These are phyloP conservation scores for Cryptococcus sp. DNA, from an alignment of 1,284 basidiomycete species.

Conservation along the genomic window DNA sequence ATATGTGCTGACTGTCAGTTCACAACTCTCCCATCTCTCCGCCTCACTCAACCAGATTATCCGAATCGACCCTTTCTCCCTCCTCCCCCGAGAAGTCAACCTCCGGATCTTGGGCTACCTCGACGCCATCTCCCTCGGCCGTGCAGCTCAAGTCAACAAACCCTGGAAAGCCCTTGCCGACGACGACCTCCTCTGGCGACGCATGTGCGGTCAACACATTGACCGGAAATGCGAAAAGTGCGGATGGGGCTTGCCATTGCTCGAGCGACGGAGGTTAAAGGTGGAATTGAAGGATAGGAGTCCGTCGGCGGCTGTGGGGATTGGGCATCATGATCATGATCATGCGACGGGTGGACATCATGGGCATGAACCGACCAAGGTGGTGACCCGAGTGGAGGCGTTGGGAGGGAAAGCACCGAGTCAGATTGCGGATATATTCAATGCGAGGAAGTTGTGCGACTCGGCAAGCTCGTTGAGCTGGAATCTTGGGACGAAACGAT, in stretches of 20 bases:
- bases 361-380: slow-evolving; percentile 7
- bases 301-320: slow-evolving; percentile 32
- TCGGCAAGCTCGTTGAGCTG: not conserved
- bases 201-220: slow-evolving; percentile 98
- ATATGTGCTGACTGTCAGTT: slow-evolving; percentile 26
- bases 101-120: slow-evolving; percentile 87
- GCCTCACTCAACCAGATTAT: slow-evolving; percentile 87
- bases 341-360: slow-evolving; percentile 16
- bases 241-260: slow-evolving; percentile 91
- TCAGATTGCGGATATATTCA: slow-evolving; percentile 5
- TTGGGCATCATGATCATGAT: slow-evolving; percentile 33
- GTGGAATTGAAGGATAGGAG: slow-evolving; percentile 43
- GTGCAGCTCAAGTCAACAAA: slow-evolving; percentile 87
- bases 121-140: slow-evolving; percentile 91
- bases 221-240: slow-evolving; percentile 96
- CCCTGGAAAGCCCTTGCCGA: slow-evolving; percentile 87
- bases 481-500: slow-evolving; percentile 11
- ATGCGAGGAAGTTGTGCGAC: slow-evolving; percentile 10
- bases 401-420: slow-evolving; percentile 15
- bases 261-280: slow-evolving; percentile 55
- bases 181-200: slow-evolving; percentile 91
- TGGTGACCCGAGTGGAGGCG: slow-evolving; percentile 31
- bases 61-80: slow-evolving; percentile 88
- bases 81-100: slow-evolving; percentile 84
- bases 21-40: slow-evolving; percentile 92